Evolutionary conservation across 2,329 filamentous ascomycete genomes (phyloP).

Genomic region (Clonostachys solani): DNA sequence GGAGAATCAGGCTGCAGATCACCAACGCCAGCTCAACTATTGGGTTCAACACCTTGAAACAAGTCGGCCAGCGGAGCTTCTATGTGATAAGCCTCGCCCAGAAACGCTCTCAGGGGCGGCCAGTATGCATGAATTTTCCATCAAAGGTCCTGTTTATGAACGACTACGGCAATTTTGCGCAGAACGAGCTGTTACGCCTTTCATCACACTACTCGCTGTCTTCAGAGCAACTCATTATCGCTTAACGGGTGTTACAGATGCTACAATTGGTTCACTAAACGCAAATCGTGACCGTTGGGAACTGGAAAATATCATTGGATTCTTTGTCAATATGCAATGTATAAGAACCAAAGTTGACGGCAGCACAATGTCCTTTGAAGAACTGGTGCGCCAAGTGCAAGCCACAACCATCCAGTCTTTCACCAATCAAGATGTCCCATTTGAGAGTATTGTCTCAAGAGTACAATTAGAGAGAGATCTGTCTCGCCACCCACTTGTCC

Average conservation of each 20-base stretch:
- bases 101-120: slow-evolving; percentile 7
- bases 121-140: background rate
- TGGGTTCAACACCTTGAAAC: slow-evolving; percentile 9
- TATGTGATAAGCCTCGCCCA: slow-evolving; percentile 28
- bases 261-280: slow-evolving; percentile 5
- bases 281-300: slow-evolving; percentile 7
- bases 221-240: slow-evolving; percentile 9
- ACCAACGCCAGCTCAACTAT: slow-evolving; percentile 11
- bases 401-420: slow-evolving; percentile 2
- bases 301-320: slow-evolving; percentile 6
- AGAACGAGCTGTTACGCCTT: slow-evolving; percentile 1
- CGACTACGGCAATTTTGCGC: slow-evolving; percentile 5
- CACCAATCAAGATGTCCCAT: slow-evolving; percentile 9
- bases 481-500: slow-evolving; percentile 4
- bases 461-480: slow-evolving; percentile 3
- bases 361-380: slow-evolving; percentile 3
- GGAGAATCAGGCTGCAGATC: slow-evolving; percentile 6
- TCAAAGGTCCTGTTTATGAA: slow-evolving; percentile 1
- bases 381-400: slow-evolving; percentile 5
- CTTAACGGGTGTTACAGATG: slow-evolving; percentile 6
- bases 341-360: slow-evolving; percentile 4
- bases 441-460: slow-evolving; percentile 6
- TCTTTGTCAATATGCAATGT: slow-evolving; percentile 12
- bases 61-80: slow-evolving; percentile 8
- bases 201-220: slow-evolving; percentile 3